Conservation (phyloP, 805 yeast genomes). For the Pichia exigua region DNA sequence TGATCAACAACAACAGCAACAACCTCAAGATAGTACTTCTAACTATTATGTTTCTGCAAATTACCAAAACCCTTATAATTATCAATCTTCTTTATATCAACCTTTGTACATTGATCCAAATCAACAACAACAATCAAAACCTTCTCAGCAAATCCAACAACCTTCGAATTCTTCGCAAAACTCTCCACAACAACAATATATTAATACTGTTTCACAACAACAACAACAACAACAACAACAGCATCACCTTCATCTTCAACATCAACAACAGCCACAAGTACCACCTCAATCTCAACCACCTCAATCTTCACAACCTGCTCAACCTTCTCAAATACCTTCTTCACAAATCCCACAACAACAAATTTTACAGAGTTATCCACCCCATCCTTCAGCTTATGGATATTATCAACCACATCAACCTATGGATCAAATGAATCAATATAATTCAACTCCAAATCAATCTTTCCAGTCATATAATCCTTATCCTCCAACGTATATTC, state of each 20-base stretch:
- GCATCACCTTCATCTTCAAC: conserved; percentile 1
- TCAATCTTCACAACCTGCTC: not conserved
- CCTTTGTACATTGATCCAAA: conserved; percentile 10
- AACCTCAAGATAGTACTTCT: not conserved
- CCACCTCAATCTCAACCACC: not conserved
- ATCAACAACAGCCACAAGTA: conserved; percentile 10
- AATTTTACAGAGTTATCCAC: not conserved
- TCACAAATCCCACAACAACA: not conserved
- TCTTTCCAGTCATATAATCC: not conserved
- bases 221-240: conserved; percentile 11
- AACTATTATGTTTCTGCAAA: conserved; percentile 2
- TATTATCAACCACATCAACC: not conserved
- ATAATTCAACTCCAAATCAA: not conserved
- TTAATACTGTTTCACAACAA: not conserved
- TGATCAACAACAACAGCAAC: not conserved
- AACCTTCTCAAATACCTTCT: not conserved
- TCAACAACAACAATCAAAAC: conserved; percentile 1
- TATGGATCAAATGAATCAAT: not conserved
- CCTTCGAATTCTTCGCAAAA: not conserved
- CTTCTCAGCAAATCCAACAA: not conserved
- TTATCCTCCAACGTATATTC: not conserved
- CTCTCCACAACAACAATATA: conserved; percentile 10
- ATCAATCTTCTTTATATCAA: not conserved
- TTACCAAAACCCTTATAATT: not conserved
- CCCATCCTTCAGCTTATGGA: not conserved